A percentile compares a stretch with the other conserved stretches of the same genome.
Conservation (phyloP, 2,329 filamentous ascomycete species). For the Xylariaceae sp. region DNA sequence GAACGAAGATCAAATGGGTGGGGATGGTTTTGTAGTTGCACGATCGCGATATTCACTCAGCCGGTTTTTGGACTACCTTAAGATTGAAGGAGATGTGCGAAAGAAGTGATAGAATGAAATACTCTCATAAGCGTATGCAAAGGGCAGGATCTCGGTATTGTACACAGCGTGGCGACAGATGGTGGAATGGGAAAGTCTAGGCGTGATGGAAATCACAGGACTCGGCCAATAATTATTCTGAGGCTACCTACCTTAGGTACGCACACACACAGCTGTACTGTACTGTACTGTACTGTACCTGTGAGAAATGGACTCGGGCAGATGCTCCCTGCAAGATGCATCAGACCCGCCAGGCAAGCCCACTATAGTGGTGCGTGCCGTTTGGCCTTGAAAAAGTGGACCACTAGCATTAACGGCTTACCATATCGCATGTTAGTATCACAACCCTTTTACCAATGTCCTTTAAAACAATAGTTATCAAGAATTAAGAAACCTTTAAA, state of each 20-base stretch:
- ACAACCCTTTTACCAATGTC: neutral
- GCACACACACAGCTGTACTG: too few relatives aligned
- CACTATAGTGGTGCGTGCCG: too few relatives aligned
- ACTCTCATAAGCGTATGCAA: neutral
- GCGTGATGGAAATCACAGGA: conserved; percentile 17
- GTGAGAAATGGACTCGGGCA: too few relatives aligned
- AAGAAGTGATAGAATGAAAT: neutral
- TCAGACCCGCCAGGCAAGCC: too few relatives aligned
- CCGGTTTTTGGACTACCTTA: neutral
- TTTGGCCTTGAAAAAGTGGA: conserved; percentile 12
- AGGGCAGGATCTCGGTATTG: neutral
- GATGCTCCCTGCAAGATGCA: too few relatives aligned
- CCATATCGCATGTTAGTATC: neutral
- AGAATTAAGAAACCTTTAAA: neutral
- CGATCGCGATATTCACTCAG: neutral
- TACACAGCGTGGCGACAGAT: conserved; percentile 6
- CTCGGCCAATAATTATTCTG: neutral
- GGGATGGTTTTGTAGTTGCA: conserved; percentile 20
- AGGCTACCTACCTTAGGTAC: conserved; percentile 10
- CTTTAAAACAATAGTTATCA: neutral
- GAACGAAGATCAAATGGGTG: neutral
- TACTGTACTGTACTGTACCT: too few relatives aligned
- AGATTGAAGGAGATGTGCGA: neutral
- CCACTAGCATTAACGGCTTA: neutral
- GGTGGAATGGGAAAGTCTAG: conserved; percentile 16